Base-by-base conservation (phyloP, 345 rosid genomes). In the Cardamine resedifolia region DNA sequence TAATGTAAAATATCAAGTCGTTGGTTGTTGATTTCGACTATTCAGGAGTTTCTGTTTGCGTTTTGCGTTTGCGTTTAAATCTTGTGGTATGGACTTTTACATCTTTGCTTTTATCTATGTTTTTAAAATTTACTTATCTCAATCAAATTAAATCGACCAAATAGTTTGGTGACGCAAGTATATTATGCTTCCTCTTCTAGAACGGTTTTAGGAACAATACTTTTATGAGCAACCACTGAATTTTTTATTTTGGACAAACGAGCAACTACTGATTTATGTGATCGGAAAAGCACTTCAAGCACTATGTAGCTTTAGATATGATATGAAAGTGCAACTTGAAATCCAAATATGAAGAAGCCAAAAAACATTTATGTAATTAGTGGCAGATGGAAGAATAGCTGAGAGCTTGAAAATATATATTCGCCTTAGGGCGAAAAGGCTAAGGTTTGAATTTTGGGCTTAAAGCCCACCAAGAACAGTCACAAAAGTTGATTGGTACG, bases 391-490 rank as follows among this genome's bases (percentile, higher is more conserved):
- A 41, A 39, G 19, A 55, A 57, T 21, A 36, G 47, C 20, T 21
- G 31, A 10, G 45, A 57, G n/a, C n/a, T n/a, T n/a, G n/a, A n/a
- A n/a, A n/a, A n/a, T n/a, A 57, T 26, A 44, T 47, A 48, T 56
- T 48, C 34, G 45, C n/a, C 6, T 33, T 18, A 12, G 51, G 10
- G n/a, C 66, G 0, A 10, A 15, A 16, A 30, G 10, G 31, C 31
- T n/a, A 44, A 44, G 49, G 6, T 26, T 58, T 5, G 1, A 2
- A 0, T 0, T 23, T 57, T 58, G 67, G 62, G 61, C 62, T 49
- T 36, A 57, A 57, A 66, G 77, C 66, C 77, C 77, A 74, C 12
- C n/a, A 14, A 60, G 3, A 18, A 7, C 6, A 55, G 6, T n/a
- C n/a, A 8, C 58, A 28, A 28, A 55, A n/a, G n/a, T 16, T 34